Conservation (phyloP, 768 basidiomycete genomes). For the Tulasnella calospora region DNA sequence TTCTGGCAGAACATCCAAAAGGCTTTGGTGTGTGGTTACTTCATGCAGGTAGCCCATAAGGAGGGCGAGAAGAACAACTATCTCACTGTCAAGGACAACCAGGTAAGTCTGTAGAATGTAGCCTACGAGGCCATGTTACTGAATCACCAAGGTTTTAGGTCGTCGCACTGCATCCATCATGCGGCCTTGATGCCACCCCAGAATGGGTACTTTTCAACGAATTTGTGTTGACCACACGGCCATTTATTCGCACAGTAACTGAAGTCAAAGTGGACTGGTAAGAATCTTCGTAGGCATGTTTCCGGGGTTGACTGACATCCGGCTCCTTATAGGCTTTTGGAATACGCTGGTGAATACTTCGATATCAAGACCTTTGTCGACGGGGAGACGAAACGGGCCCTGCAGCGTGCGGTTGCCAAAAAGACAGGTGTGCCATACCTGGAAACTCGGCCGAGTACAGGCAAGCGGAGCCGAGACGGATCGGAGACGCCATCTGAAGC, state of each 20-base stretch:
- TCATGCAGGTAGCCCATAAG: slow-evolving; percentile 97
- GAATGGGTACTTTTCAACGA: slow-evolving; percentile 94
- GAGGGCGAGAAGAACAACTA: slow-evolving; percentile 88
- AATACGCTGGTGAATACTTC: slow-evolving; percentile 62
- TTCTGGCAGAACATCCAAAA: slow-evolving; percentile 71
- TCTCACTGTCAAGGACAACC: slow-evolving; percentile 90
- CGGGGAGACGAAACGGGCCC: slow-evolving; percentile 63
- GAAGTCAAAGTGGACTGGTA: slow-evolving; percentile 85
- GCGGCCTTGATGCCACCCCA: slow-evolving; percentile 78
- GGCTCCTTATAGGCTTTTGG: slow-evolving; percentile 51
- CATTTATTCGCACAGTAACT: slow-evolving; percentile 87
- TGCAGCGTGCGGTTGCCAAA: slow-evolving; percentile 55
- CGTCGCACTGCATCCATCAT: slow-evolving; percentile 77
- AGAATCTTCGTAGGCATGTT: slow-evolving; percentile 30
- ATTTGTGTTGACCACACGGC: slow-evolving; percentile 85
- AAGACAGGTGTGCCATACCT: slow-evolving; percentile 36
- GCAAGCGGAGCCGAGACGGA: neutral
- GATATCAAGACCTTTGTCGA: slow-evolving; percentile 60
- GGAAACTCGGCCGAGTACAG: neutral
- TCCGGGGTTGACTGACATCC: neutral
- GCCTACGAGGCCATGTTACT: slow-evolving; percentile 24
- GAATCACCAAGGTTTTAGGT: slow-evolving; percentile 41
- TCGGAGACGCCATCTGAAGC: neutral
- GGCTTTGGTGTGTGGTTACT: slow-evolving; percentile 87
- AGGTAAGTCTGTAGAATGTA: slow-evolving; percentile 45